Conservation (phyloP, 2,329 filamentous ascomycete genomes). For the Exutisphaerella laricina region DNA sequence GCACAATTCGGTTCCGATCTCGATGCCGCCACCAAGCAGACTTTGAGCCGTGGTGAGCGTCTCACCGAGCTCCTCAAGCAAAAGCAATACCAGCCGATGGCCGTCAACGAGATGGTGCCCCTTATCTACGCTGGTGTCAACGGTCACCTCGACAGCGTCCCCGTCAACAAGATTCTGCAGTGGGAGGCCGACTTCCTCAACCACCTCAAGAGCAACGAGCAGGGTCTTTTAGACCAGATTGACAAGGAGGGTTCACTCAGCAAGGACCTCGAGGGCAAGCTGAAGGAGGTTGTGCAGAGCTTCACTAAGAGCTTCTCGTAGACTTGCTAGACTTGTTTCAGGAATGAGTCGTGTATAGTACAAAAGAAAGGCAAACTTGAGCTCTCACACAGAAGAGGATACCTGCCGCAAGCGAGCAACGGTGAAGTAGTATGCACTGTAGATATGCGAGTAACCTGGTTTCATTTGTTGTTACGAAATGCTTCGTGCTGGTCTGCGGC, state of each 20-base stretch:
- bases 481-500: too few species aligned
- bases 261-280: constrained; percentile 83
- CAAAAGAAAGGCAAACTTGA: constrained; percentile 25
- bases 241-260: constrained; percentile 93
- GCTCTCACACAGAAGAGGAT: constrained; percentile 19
- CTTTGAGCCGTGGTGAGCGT: constrained; percentile 95
- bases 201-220: constrained; percentile 87
- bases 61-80: constrained; percentile 98
- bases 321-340: constrained; percentile 18
- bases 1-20: constrained; percentile 99
- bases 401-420: constrained; percentile 13
- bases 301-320: constrained; percentile 92
- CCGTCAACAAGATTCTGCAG: constrained; percentile 81
- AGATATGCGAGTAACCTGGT: constrained; percentile 27
- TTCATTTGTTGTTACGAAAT: constrained; percentile 23
- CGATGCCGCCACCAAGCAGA: constrained; percentile 98
- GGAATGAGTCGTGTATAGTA: constrained; percentile 30
- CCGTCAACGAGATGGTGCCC: constrained; percentile 99
- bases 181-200: constrained; percentile 95
- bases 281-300: constrained; percentile 67
- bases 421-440: constrained; percentile 21
- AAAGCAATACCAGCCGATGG: constrained; percentile 99
- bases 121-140: constrained; percentile 99
- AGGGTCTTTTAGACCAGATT: constrained; percentile 75
- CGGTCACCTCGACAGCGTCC: constrained; percentile 82